Conservation (phyloP, 2,329 filamentous ascomycete species). For the Ceratocystiopsis minuta region DNA sequence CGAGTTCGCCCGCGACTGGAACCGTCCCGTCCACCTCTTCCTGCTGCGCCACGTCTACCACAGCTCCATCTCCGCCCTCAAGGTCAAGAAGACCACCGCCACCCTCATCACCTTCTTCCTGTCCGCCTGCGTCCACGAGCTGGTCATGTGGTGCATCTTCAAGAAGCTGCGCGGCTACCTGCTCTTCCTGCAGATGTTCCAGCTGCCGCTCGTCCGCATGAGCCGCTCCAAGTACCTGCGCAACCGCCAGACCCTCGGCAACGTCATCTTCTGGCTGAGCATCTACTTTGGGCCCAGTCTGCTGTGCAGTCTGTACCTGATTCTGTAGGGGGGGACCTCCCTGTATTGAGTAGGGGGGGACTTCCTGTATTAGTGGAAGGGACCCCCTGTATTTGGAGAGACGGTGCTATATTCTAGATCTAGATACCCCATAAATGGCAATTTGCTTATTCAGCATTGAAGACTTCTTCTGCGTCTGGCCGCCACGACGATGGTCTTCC, state of each 20-base stretch:
- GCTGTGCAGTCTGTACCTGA: constrained; percentile 40
- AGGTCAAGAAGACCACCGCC: constrained; percentile 50
- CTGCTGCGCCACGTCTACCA: constrained; percentile 65
- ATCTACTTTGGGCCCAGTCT: constrained; percentile 62
- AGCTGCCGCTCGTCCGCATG: constrained; percentile 51
- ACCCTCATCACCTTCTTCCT: constrained; percentile 62
- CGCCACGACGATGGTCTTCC: no score
- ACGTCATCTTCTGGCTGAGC: constrained; percentile 61
- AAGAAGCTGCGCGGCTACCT: constrained; percentile 60
- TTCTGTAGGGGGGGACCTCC: constrained; percentile 26
- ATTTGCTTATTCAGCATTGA: no score
- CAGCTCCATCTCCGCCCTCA: constrained; percentile 54
- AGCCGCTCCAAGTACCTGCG: constrained; percentile 49
- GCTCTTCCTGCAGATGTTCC: constrained; percentile 54
- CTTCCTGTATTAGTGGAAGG: no score
- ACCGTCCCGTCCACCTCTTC: constrained; percentile 59
- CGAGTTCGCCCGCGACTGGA: constrained; percentile 68
- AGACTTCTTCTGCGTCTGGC: no score
- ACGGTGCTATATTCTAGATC: no score
- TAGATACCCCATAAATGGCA: no score
- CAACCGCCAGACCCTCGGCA: constrained; percentile 45
- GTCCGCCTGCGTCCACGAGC: constrained; percentile 52
- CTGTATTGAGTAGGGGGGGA: no score
- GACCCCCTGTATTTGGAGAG: no score
- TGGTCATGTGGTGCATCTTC: constrained; percentile 68